Evolutionary conservation across 306 rosid species (phyloP).

Genomic region (Cucurbita ficifolia): DNA sequence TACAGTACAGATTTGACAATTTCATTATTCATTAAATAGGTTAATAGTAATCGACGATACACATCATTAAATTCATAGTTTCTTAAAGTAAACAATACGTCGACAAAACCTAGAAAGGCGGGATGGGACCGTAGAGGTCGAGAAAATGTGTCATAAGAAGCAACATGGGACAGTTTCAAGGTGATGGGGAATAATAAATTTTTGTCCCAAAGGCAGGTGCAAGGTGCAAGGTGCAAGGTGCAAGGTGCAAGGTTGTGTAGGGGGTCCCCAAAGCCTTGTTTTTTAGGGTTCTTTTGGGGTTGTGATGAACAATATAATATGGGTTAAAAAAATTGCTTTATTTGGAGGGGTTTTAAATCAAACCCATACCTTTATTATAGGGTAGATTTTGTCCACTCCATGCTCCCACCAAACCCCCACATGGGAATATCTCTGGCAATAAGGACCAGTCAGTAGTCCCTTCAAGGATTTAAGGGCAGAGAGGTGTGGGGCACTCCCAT

Average conservation of each 20-base stretch:
- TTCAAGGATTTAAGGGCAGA: constrained; percentile 8
- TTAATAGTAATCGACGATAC: no score
- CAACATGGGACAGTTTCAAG: constrained; percentile 5
- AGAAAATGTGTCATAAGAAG: not conserved
- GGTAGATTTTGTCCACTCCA: constrained; percentile 19
- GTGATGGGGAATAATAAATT: not conserved
- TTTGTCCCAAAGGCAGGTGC: constrained; percentile 3
- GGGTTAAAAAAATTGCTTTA: not conserved
- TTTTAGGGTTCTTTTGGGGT: not conserved
- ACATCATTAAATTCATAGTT: not conserved
- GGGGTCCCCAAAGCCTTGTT: not conserved
- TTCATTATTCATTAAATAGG: no score
- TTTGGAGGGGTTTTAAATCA: not conserved
- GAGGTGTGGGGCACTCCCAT: not conserved
- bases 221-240: no score
- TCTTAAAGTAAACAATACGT: not conserved
- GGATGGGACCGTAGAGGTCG: not conserved
- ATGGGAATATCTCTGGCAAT: constrained; percentile 15
- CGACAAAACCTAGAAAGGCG: not conserved
- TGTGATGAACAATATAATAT: not conserved
- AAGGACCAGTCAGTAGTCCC: constrained; percentile 1
- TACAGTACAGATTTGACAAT: no score
- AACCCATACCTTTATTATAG: not conserved
- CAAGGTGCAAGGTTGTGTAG: not conserved
- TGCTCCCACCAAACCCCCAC: constrained; percentile 13